phyloP scores from a whole-genome alignment of 345 rosid species.

The Punica granatum region DNA sequence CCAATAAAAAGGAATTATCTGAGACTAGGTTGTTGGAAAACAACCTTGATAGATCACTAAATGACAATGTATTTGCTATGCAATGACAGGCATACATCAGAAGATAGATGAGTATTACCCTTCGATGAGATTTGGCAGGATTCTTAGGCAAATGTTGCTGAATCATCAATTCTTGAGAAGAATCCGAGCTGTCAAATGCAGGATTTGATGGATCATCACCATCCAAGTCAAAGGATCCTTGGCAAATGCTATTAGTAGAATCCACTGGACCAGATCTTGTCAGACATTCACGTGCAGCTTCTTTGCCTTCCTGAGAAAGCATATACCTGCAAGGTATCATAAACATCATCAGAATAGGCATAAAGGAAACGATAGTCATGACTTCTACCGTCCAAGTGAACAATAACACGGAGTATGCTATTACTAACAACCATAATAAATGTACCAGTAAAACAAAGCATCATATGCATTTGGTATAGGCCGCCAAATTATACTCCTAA shows the following conservation, averaged over 20 bases:
- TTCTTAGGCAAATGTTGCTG: conserved; percentile 31
- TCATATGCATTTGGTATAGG: neutral
- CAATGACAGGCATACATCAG: neutral
- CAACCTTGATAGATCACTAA: neutral
- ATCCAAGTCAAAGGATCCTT: conserved; percentile 25
- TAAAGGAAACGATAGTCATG: neutral
- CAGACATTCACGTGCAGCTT: conserved; percentile 65
- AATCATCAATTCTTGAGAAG: conserved; percentile 17
- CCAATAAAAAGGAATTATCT: neutral
- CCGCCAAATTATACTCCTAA: too few species aligned
- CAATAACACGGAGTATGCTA: too few species aligned
- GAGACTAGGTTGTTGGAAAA: neutral
- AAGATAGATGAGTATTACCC: conserved; percentile 24
- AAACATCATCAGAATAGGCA: conserved; percentile 4
- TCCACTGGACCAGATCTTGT: conserved; percentile 51
- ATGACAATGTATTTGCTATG: neutral
- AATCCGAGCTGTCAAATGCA: conserved; percentile 21
- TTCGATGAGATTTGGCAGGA: conserved; percentile 44
- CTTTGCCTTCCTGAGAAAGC: conserved; percentile 77
- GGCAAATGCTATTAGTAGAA: conserved; percentile 4
- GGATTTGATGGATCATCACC: conserved; percentile 13
- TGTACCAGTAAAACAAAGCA: neutral
- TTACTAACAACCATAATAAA: neutral
- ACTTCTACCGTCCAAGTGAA: neutral
- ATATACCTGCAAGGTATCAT: conserved; percentile 46